Conservation (phyloP, 2,329 filamentous ascomycete genomes). For the Pestalotiopsis sp. region DNA sequence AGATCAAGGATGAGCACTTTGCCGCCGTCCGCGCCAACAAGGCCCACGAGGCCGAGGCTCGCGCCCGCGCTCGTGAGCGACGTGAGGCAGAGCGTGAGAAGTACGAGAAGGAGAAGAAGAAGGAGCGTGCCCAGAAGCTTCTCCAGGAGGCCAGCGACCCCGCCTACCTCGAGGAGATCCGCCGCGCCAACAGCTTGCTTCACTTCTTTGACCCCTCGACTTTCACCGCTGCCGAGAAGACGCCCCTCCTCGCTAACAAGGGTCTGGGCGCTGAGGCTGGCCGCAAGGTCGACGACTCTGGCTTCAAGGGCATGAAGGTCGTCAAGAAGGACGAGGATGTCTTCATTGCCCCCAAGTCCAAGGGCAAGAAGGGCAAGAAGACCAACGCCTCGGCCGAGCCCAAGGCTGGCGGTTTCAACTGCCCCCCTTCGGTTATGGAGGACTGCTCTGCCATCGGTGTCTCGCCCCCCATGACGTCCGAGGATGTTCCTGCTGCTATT, state of each 20-base stretch:
- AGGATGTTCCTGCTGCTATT: conserved; percentile 76
- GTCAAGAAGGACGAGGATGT: conserved; percentile 81
- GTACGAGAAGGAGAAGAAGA: conserved; percentile 72
- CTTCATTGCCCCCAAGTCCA: conserved; percentile 80
- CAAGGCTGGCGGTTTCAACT: conserved; percentile 63
- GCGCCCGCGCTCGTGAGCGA: conserved; percentile 75
- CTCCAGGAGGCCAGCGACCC: conserved; percentile 82
- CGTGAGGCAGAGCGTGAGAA: conserved; percentile 80
- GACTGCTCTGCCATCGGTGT: conserved; percentile 84
- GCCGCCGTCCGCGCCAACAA: conserved; percentile 79
- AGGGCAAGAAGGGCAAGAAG: conserved; percentile 89
- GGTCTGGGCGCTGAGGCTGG: conserved; percentile 78
- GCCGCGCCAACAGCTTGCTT: conserved; percentile 84
- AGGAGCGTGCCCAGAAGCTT: conserved; percentile 75
- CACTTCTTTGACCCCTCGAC: conserved; percentile 85
- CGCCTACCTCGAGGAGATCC: conserved; percentile 91
- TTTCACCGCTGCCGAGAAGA: conserved; percentile 58
- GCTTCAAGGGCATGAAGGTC: conserved; percentile 82
- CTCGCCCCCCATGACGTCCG: conserved; percentile 83
- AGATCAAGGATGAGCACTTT: conserved; percentile 90
- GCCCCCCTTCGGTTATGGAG: conserved; percentile 89
- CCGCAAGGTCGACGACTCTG: conserved; percentile 83
- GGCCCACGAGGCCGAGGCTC: conserved; percentile 82
- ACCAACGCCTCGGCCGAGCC: conserved; percentile 53
- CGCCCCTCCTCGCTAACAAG: conserved; percentile 64